A percentile compares a stretch with the other conserved stretches of the same genome.
These are phyloP conservation scores for Suhomyces prunicola DNA, from an alignment of 805 yeast species.

Conservation along the genomic window DNA sequence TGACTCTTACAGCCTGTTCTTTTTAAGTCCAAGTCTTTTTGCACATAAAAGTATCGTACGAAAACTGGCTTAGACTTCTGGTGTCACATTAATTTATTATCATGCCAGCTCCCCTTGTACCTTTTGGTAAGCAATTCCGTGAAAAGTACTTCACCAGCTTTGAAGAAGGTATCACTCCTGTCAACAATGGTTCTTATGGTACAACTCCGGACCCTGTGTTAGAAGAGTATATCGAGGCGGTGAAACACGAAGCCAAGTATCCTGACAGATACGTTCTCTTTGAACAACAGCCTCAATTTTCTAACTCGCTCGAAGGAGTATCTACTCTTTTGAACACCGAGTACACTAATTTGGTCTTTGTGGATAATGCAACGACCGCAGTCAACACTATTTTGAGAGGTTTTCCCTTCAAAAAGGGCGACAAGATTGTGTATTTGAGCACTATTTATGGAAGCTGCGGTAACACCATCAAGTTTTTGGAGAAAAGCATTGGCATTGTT, in stretches of 20 bases:
- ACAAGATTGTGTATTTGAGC: slow-evolving; percentile 46
- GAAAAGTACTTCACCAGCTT: slow-evolving; percentile 45
- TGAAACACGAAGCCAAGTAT: slow-evolving; percentile 24
- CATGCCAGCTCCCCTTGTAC: slow-evolving; percentile 3
- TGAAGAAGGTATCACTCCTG: slow-evolving; percentile 38
- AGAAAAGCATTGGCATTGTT: slow-evolving; percentile 25
- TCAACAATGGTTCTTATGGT: slow-evolving; percentile 69
- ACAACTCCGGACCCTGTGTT: slow-evolving; percentile 48
- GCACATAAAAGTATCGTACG: background rate
- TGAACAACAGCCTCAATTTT: slow-evolving; percentile 25
- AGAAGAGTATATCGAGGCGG: slow-evolving; percentile 29
- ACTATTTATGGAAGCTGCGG: slow-evolving; percentile 55
- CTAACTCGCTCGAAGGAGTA: slow-evolving; percentile 32
- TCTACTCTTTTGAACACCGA: slow-evolving; percentile 46
- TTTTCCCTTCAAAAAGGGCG: slow-evolving; percentile 49
- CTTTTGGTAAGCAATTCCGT: slow-evolving; percentile 51
- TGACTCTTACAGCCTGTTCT: background rate
- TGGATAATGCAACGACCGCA: slow-evolving; percentile 59
- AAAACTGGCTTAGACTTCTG: background rate
- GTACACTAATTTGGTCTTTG: slow-evolving; percentile 48
- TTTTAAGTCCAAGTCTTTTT: background rate
- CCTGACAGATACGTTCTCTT: slow-evolving; percentile 47
- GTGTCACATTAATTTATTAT: background rate
- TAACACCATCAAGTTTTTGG: slow-evolving; percentile 46
- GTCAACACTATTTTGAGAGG: slow-evolving; percentile 56